These are phyloP conservation scores for Phoenix roebelenii DNA, from an alignment of 176 grass and related monocot species.

Conservation along the genomic window DNA sequence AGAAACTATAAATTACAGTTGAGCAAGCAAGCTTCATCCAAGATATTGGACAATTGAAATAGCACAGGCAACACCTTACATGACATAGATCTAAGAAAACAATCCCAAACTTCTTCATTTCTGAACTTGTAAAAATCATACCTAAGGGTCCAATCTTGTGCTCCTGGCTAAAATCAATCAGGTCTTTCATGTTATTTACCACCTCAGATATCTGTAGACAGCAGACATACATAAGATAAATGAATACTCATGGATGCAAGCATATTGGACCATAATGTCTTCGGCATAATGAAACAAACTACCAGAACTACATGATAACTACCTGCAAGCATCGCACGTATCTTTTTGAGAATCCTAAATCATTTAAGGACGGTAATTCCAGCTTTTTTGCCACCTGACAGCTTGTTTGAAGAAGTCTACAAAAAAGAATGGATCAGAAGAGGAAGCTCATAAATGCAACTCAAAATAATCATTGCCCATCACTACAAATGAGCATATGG, in stretches of 20 bases:
- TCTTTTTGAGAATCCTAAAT: slow-evolving; percentile 96
- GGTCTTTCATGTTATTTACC: slow-evolving; percentile 97
- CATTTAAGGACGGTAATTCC: slow-evolving; percentile 77
- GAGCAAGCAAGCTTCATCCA: too few species aligned
- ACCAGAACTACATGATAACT: neutral
- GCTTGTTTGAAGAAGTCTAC: slow-evolving; percentile 69
- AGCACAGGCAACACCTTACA: too few species aligned
- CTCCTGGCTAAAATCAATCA: slow-evolving; percentile 84
- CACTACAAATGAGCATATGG: neutral
- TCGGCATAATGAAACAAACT: too few species aligned
- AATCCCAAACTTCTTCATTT: neutral
- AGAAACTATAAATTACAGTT: too few species aligned
- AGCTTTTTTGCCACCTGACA: slow-evolving; percentile 78
- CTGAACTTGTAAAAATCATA: slow-evolving; percentile 11
- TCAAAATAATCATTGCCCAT: neutral
- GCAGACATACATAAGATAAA: neutral
- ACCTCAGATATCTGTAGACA: slow-evolving; percentile 80
- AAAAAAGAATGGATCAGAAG: slow-evolving; percentile 2
- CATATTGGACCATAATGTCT: too few species aligned
- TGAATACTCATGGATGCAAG: too few species aligned
- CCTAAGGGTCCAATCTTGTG: slow-evolving; percentile 82
- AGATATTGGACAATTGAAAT: too few species aligned
- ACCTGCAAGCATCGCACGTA: slow-evolving; percentile 95
- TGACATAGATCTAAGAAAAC: too few species aligned
- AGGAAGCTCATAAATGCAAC: too few species aligned